Base-by-base conservation (phyloP, 2,329 filamentous ascomycete genomes). In the Penicillium sp. region DNA sequence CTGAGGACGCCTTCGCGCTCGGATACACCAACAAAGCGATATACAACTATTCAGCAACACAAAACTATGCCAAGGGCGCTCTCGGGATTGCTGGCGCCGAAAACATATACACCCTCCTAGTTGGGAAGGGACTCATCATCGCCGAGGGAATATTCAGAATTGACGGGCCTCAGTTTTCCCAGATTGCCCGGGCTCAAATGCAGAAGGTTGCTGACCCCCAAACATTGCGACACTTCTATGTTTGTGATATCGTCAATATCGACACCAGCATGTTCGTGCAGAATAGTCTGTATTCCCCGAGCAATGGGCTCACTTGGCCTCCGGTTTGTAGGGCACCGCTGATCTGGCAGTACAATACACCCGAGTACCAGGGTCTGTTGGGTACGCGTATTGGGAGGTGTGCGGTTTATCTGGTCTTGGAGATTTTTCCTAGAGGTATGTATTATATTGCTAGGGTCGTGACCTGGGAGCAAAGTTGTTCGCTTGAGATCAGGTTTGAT, bases 401-500 rank as follows among this genome's bases (percentile, higher is more conserved):
- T 8, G 50, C 43, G n/a, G 50, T 19, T 19, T 40, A 53, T 38
- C 19, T 53, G 16, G 42, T 48, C 2, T 6, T 53, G 26, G 50
- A 38, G 16, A 33, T 38, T 0, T 53, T 47, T 5, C 33, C 50
- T 7, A 35, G 50, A 14, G 50, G 50, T 19, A 53, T 42, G 26
- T 36, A 33, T 31, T 47, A 47, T 47, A 53, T 53, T 53, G 16
- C 50, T 36, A 31, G 35, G 16, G 11, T 53, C 40, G 14, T 40
- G 35, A 40, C 42, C 4, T 53, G 33, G 50, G 26, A 30, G 31
- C 5, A n/a, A 5, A 11, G 22, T 31, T 40, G 5, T 8, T 30
- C 42, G 22, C 16, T 47, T 53, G 42, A 47, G 25, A 33, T 53
- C 7, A 25, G 50, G 33, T 53, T 53, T 40, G 50, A 53, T 40